These are phyloP conservation scores for Salix dunnii DNA, from an alignment of 345 rosid species.

Conservation along the genomic window DNA sequence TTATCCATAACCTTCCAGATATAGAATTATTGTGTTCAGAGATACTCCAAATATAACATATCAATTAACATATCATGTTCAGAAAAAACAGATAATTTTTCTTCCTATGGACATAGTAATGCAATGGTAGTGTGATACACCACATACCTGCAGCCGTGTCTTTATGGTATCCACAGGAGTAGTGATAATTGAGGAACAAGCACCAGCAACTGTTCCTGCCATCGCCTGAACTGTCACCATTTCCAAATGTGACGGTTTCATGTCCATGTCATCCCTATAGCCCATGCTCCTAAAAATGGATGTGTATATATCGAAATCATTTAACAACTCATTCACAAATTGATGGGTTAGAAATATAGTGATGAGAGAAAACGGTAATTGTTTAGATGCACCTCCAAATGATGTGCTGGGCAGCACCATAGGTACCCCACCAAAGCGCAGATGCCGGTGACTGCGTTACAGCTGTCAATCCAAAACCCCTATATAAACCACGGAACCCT, in stretches of 20 bases:
- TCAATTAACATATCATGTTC: background rate
- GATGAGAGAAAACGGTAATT: background rate
- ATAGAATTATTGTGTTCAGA: background rate
- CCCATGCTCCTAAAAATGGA: constrained; percentile 45
- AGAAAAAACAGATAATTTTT: too few relatives aligned
- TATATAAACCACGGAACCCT: constrained; percentile 55
- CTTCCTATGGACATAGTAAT: background rate
- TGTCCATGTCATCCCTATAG: constrained; percentile 38
- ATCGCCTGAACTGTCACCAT: constrained; percentile 56
- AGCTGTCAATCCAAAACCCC: constrained; percentile 62
- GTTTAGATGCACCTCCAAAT: constrained; percentile 48
- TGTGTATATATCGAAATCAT: background rate
- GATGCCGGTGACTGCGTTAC: constrained; percentile 52
- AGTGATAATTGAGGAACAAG: constrained; percentile 53
- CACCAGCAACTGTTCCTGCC: constrained; percentile 60
- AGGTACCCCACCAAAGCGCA: constrained; percentile 73
- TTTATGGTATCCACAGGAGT: constrained; percentile 64
- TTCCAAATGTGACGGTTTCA: constrained; percentile 57
- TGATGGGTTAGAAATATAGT: background rate
- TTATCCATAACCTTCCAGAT: constrained; percentile 52
- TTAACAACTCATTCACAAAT: background rate
- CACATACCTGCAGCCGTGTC: constrained; percentile 60
- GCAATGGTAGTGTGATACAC: background rate
- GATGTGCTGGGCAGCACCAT: constrained; percentile 51
- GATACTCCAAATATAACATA: background rate